These are phyloP conservation scores for Amanita rimosa DNA, from an alignment of 768 basidiomycete genomes.

Conservation along the genomic window DNA sequence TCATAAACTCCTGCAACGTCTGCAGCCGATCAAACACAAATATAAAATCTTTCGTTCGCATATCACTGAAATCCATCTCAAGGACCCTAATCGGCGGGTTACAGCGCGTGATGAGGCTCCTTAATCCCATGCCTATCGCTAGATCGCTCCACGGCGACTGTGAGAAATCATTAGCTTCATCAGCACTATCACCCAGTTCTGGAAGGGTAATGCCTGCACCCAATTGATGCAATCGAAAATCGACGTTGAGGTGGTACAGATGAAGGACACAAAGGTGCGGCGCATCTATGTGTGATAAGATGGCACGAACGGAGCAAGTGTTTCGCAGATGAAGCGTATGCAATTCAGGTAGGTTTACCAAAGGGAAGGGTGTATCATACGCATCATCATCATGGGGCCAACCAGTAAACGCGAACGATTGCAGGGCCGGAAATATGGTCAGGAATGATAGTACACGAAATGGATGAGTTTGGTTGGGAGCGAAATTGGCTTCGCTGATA, in stretches of 20 bases:
- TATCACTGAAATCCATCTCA: slow-evolving; percentile 74
- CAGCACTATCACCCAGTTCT: slow-evolving; percentile 64
- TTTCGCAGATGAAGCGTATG: slow-evolving; percentile 43
- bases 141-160: slow-evolving; percentile 70
- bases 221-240: slow-evolving; percentile 39
- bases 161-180: slow-evolving; percentile 64
- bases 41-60: slow-evolving; percentile 73
- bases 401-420: slow-evolving; percentile 46
- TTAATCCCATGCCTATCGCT: slow-evolving; percentile 72
- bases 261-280: slow-evolving; percentile 50
- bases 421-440: slow-evolving; percentile 45
- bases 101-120: slow-evolving; percentile 48
- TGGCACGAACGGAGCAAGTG: slow-evolving; percentile 50
- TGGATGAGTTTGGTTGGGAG: slow-evolving; percentile 29
- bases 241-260: slow-evolving; percentile 59
- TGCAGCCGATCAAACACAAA: slow-evolving; percentile 52
- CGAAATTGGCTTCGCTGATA: slow-evolving; percentile 37
- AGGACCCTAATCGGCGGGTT: slow-evolving; percentile 53
- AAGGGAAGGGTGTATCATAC: slow-evolving; percentile 19
- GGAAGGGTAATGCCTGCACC: slow-evolving; percentile 51
- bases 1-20: slow-evolving; percentile 51
- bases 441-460: slow-evolving; percentile 49
- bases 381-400: slow-evolving; percentile 34
- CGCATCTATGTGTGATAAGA: slow-evolving; percentile 54
- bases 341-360: slow-evolving; percentile 47